These are phyloP conservation scores for Calonectria naviculata DNA, from an alignment of 2,329 filamentous ascomycete species.

Conservation along the genomic window DNA sequence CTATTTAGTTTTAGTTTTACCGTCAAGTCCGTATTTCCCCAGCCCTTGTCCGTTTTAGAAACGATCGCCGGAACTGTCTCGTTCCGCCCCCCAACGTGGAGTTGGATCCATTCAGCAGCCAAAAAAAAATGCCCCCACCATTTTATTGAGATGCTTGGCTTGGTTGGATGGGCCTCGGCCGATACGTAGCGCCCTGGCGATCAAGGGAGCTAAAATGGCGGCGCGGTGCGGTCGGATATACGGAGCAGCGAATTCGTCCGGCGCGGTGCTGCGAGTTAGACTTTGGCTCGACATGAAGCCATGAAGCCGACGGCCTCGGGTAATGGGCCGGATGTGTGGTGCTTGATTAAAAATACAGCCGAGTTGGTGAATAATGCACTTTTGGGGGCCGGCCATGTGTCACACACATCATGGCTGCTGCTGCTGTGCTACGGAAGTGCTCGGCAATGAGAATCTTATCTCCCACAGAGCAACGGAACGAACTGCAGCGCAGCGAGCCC, in stretches of 20 bases:
- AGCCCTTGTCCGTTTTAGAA: background rate
- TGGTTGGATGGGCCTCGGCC: background rate
- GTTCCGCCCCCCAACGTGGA: background rate
- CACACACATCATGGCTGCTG: background rate
- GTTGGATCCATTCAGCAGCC: background rate
- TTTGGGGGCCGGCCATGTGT: background rate
- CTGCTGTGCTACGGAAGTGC: background rate
- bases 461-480: background rate
- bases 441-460: background rate
- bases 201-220: background rate
- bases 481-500: background rate
- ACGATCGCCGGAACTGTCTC: background rate
- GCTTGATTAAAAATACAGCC: background rate
- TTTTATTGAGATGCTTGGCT: background rate
- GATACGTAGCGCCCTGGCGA: conserved; percentile 2
- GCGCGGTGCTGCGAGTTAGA: background rate
- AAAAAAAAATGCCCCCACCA: background rate
- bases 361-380: background rate
- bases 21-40: background rate
- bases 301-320: background rate
- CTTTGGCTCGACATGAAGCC: background rate
- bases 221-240: conserved; percentile 4
- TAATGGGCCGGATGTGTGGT: background rate
- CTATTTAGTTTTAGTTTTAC: background rate
- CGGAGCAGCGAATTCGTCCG: background rate